Evolutionary conservation across 768 basidiomycete species (phyloP).

Genomic region (Calocybe indica): DNA sequence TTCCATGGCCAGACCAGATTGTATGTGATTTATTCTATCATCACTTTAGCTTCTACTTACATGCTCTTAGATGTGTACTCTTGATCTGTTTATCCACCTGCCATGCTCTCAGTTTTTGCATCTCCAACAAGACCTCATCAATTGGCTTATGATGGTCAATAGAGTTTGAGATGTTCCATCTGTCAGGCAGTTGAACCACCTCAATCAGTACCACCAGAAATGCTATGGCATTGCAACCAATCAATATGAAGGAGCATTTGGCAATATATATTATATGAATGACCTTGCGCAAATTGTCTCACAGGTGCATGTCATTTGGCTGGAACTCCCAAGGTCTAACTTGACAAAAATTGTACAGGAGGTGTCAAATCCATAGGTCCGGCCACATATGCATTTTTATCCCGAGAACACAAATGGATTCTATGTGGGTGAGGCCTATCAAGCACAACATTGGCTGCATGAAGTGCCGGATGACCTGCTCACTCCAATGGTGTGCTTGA

Average conservation of each 20-base stretch:
- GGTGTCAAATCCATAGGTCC: slow-evolving; percentile 24
- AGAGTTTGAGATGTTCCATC: slow-evolving; percentile 11
- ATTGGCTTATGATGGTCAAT: slow-evolving; percentile 15
- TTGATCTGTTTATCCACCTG: slow-evolving; percentile 18
- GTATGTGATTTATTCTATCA: no score
- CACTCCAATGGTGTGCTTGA: background rate
- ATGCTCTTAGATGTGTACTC: slow-evolving; percentile 11
- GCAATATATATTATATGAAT: slow-evolving; percentile 22
- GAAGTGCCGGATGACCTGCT: background rate
- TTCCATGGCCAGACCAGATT: no score
- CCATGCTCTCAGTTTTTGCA: slow-evolving; percentile 18
- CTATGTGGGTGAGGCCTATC: background rate
- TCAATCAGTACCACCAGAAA: slow-evolving; percentile 13
- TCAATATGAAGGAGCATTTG: slow-evolving; percentile 17
- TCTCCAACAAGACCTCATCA: slow-evolving; percentile 15
- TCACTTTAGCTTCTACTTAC: no score
- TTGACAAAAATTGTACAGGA: slow-evolving; percentile 18
- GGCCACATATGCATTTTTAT: slow-evolving; percentile 16
- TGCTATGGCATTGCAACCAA: slow-evolving; percentile 18
- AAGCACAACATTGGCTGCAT: background rate
- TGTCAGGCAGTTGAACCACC: background rate
- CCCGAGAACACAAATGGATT: slow-evolving; percentile 25
- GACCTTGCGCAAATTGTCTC: slow-evolving; percentile 15
- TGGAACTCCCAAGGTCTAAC: background rate
- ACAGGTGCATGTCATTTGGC: slow-evolving; percentile 17